Percentiles rank a stretch among this genome's conserved stretches.
phyloP scores from a whole-genome alignment of 805 yeast species.

The Nakazawaea ambrosiae region DNA sequence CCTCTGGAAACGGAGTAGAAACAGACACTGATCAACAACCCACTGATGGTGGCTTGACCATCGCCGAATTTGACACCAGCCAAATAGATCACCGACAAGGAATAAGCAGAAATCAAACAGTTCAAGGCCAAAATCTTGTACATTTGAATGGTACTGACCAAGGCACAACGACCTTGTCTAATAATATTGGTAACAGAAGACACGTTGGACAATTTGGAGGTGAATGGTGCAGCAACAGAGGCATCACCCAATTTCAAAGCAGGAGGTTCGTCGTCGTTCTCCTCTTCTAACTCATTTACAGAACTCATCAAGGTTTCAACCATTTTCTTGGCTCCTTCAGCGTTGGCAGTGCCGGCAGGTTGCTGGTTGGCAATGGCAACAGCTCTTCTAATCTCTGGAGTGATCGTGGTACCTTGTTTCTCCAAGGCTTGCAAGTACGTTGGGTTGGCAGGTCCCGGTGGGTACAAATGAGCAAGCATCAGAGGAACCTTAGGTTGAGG shows the following conservation, averaged over 20 bases:
- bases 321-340: slow-evolving; percentile 31
- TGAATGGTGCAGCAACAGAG: slow-evolving; percentile 97
- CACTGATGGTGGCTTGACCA: slow-evolving; percentile 96
- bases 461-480: slow-evolving; percentile 88
- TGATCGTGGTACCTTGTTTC: slow-evolving; percentile 71
- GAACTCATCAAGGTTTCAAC: slow-evolving; percentile 63
- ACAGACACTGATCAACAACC: slow-evolving; percentile 85
- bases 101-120: slow-evolving; percentile 94
- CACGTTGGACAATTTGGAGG: slow-evolving; percentile 89
- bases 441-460: slow-evolving; percentile 93
- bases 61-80: slow-evolving; percentile 99
- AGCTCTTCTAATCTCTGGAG: slow-evolving; percentile 61
- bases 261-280: slow-evolving; percentile 77
- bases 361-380: slow-evolving; percentile 45
- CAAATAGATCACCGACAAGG: slow-evolving; percentile 84
- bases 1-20: slow-evolving; percentile 94
- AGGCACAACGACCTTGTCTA: slow-evolving; percentile 97
- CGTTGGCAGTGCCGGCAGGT: slow-evolving; percentile 29
- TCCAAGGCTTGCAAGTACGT: slow-evolving; percentile 81
- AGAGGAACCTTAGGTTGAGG: slow-evolving; percentile 81
- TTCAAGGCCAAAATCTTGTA: slow-evolving; percentile 95
- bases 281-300: slow-evolving; percentile 49
- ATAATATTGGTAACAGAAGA: slow-evolving; percentile 87
- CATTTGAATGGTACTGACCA: slow-evolving; percentile 97
- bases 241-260: slow-evolving; percentile 95